Conservation (phyloP, 1,139 yeast species). For the Nakaseomyces bracarensis region DNA sequence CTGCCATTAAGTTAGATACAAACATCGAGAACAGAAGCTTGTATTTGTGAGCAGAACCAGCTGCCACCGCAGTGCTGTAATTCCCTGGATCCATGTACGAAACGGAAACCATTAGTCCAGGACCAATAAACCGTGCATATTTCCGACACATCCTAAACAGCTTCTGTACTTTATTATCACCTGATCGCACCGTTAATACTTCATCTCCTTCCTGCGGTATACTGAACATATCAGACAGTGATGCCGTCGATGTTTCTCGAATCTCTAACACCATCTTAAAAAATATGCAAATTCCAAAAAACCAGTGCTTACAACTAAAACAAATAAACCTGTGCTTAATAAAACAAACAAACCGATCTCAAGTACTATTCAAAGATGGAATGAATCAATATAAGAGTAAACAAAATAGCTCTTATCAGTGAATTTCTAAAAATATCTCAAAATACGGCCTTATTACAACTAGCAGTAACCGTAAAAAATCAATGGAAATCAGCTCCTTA, state of each 20-base stretch:
- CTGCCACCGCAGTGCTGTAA: conserved; percentile 70
- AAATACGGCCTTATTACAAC: no score
- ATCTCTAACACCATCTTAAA: conserved; percentile 1
- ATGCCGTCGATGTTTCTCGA: neutral
- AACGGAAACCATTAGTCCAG: conserved; percentile 69
- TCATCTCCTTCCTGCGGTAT: conserved; percentile 2
- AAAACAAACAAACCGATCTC: no score
- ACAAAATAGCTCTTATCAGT: no score
- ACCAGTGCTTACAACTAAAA: no score
- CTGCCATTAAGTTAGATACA: conserved; percentile 63
- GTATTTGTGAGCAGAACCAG: conserved; percentile 67
- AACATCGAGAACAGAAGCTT: conserved; percentile 54
- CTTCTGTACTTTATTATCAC: neutral
- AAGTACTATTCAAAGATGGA: no score
- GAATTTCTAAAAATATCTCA: no score
- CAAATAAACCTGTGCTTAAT: no score
- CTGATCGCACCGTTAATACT: neutral
- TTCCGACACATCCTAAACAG: conserved; percentile 31
- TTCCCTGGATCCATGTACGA: conserved; percentile 82
- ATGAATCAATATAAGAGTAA: no score
- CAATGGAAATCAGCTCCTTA: no score
- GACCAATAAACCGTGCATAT: conserved; percentile 61
- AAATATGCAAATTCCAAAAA: neutral
- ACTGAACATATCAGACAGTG: conserved; percentile 2
- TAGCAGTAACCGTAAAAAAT: no score